Conservation (phyloP, 257 asterid species). For the Solanum bulbocastanum region DNA sequence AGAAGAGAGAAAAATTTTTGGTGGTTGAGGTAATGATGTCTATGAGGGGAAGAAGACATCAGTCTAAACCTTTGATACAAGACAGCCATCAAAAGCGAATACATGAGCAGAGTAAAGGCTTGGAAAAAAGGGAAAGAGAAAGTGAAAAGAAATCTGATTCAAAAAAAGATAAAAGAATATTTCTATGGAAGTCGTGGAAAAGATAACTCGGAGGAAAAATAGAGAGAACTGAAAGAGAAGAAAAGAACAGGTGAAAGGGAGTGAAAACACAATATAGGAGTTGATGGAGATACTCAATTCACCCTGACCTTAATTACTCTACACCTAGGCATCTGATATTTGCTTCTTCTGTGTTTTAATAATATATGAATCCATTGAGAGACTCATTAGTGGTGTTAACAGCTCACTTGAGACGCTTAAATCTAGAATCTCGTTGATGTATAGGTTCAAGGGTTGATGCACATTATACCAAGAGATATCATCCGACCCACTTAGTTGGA, state of each 20-base stretch:
- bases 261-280: not conserved
- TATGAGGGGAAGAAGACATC: not conserved
- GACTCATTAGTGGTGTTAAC: not conserved
- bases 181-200: not conserved
- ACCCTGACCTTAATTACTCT: not conserved
- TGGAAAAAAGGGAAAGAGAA: not conserved
- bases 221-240: not conserved
- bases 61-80: not conserved
- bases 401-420: not conserved
- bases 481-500: not conserved
- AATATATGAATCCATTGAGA: not conserved
- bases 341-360: not conserved
- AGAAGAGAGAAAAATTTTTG: not conserved
- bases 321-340: not conserved
- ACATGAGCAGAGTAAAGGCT: not conserved
- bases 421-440: not conserved
- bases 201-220: not conserved
- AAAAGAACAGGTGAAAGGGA: not conserved
- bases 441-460: not conserved
- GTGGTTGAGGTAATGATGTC: not conserved
- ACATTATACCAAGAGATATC: not conserved
- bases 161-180: not conserved
- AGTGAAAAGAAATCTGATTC: not conserved
- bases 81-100: not conserved
- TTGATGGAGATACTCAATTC: not conserved